These are phyloP conservation scores for Xanthoconium purpureum DNA, from an alignment of 768 basidiomycete genomes.

Conservation along the genomic window DNA sequence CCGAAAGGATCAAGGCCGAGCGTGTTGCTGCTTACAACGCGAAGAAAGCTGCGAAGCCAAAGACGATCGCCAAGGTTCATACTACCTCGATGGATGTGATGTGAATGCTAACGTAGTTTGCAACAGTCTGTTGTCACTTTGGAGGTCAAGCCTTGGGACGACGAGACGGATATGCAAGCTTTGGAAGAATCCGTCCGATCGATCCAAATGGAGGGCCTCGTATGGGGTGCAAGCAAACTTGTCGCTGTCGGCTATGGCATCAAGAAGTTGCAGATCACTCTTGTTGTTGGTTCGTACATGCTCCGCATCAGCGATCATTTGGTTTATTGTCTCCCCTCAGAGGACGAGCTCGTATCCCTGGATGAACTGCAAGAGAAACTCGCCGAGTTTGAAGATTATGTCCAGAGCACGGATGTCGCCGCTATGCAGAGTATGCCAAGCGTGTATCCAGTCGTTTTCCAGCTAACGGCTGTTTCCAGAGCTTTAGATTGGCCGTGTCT, in stretches of 20 bases:
- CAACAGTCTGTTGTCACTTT: conserved; percentile 94
- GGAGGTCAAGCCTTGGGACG: conserved; percentile 99
- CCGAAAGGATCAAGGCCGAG: conserved; percentile 84
- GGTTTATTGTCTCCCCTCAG: conserved; percentile 37
- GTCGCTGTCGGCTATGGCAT: conserved; percentile 93
- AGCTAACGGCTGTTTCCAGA: conserved; percentile 18
- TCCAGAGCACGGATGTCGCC: conserved; percentile 88
- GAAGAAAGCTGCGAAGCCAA: conserved; percentile 90
- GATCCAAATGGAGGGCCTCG: conserved; percentile 83
- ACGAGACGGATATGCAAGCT: conserved; percentile 94
- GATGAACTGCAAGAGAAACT: conserved; percentile 94
- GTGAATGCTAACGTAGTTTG: conserved; percentile 11
- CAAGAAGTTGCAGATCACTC: conserved; percentile 79
- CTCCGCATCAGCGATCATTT: not conserved
- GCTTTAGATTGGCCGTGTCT: conserved; percentile 9
- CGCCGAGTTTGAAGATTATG: conserved; percentile 77
- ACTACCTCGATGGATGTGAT: not conserved
- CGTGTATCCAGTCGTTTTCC: not conserved
- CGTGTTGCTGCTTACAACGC: conserved; percentile 91
- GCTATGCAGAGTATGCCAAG: conserved; percentile 81
- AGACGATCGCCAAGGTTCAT: conserved; percentile 81
- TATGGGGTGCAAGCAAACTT: conserved; percentile 94
- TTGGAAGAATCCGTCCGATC: conserved; percentile 83
- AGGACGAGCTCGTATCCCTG: conserved; percentile 92
- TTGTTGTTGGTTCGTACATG: conserved; percentile 49